phyloP scores from a whole-genome alignment of 2,329 filamentous ascomycete genomes.

The Xylaria sp. region DNA sequence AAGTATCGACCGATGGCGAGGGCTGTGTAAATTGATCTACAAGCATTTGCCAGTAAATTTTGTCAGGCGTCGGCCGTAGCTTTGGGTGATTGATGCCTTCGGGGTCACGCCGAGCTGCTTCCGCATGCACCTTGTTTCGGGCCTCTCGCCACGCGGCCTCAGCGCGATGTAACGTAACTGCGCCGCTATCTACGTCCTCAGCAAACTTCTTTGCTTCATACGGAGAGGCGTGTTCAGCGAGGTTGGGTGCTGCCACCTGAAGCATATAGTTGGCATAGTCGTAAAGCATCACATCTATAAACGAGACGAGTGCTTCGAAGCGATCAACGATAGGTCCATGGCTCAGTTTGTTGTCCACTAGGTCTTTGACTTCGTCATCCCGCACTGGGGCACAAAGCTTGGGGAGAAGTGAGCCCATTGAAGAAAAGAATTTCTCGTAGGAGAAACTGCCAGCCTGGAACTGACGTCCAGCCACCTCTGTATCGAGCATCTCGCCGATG shows the following conservation, averaged over 20 bases:
- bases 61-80: slow-evolving; percentile 72
- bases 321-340: slow-evolving; percentile 77
- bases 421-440: slow-evolving; percentile 81
- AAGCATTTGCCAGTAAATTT: slow-evolving; percentile 80
- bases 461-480: slow-evolving; percentile 75
- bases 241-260: slow-evolving; percentile 74
- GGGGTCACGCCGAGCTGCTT: slow-evolving; percentile 75
- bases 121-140: slow-evolving; percentile 71
- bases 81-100: slow-evolving; percentile 71
- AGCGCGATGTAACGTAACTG: slow-evolving; percentile 67
- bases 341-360: slow-evolving; percentile 70
- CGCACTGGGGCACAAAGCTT: slow-evolving; percentile 84
- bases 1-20: slow-evolving; percentile 61
- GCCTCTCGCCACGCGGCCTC: slow-evolving; percentile 74
- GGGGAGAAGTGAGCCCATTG: slow-evolving; percentile 79
- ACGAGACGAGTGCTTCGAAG: slow-evolving; percentile 77
- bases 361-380: slow-evolving; percentile 77
- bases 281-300: slow-evolving; percentile 80
- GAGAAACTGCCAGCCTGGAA: slow-evolving; percentile 79
- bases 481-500: slow-evolving; percentile 80
- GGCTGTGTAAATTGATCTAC: slow-evolving; percentile 79
- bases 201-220: slow-evolving; percentile 81
- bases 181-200: slow-evolving; percentile 68
- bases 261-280: slow-evolving; percentile 87
- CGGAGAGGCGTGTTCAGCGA: slow-evolving; percentile 75